phyloP scores from a whole-genome alignment of 1,139 yeast genomes.

The Diutina sp. region DNA sequence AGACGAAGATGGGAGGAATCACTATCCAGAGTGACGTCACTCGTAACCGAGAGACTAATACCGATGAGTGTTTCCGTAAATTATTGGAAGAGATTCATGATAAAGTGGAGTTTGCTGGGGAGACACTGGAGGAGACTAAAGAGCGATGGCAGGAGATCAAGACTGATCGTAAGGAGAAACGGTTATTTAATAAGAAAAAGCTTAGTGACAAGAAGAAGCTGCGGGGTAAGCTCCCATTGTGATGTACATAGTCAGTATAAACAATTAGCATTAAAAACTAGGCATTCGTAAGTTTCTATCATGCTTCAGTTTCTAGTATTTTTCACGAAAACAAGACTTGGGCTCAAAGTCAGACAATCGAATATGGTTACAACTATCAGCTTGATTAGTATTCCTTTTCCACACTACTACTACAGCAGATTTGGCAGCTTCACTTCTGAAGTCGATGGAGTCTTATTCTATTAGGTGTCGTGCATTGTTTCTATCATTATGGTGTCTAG shows the following conservation, averaged over 20 bases:
- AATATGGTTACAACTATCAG: too few species aligned
- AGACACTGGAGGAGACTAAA: conserved; percentile 33
- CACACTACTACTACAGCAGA: too few species aligned
- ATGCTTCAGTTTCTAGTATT: too few species aligned
- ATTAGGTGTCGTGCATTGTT: neutral
- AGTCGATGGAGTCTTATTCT: too few species aligned
- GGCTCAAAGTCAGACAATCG: too few species aligned
- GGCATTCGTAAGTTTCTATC: too few species aligned
- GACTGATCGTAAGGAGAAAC: conserved; percentile 30
- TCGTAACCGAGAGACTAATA: conserved; percentile 47
- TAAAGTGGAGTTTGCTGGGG: conserved; percentile 36
- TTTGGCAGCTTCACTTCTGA: too few species aligned
- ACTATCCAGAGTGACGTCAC: conserved; percentile 50
- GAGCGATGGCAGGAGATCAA: conserved; percentile 44
- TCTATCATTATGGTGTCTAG: neutral
- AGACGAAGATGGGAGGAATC: conserved; percentile 44
- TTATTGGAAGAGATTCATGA: conserved; percentile 40
- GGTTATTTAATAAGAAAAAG: conserved; percentile 40
- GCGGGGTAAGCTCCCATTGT: conserved; percentile 23
- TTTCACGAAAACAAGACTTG: too few species aligned
- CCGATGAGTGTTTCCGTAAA: conserved; percentile 47
- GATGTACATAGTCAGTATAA: neutral
- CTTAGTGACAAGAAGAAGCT: conserved; percentile 42
- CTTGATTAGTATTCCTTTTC: too few species aligned
- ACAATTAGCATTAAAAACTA: too few species aligned